A percentile compares a stretch with the other conserved stretches of the same genome.
These are phyloP conservation scores for Maudiozyma turicensis DNA, from an alignment of 805 yeast species.

Conservation along the genomic window DNA sequence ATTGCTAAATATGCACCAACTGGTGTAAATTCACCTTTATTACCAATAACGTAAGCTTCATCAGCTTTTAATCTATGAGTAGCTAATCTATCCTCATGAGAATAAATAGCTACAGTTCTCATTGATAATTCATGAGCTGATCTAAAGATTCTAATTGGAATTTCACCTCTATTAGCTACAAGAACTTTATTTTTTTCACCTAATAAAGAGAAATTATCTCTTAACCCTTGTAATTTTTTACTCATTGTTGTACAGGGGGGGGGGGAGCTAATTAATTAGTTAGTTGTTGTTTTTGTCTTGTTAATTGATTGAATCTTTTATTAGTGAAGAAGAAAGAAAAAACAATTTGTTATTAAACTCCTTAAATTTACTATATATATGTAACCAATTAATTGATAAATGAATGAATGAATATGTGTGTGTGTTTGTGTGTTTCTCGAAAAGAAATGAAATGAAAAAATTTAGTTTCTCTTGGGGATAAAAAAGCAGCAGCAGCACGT, in stretches of 20 bases:
- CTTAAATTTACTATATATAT: too few relatives aligned
- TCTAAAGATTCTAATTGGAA: conserved; percentile 83
- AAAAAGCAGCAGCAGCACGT: too few relatives aligned
- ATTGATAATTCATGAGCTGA: conserved; percentile 95
- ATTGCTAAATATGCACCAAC: conserved; percentile 93
- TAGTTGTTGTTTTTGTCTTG: too few relatives aligned
- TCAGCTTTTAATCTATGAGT: conserved; percentile 94
- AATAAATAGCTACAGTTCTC: conserved; percentile 95
- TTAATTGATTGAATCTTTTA: too few relatives aligned
- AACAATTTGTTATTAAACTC: too few relatives aligned
- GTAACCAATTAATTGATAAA: too few relatives aligned
- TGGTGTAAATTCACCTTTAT: conserved; percentile 81
- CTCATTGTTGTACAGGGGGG: background rate
- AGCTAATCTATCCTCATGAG: conserved; percentile 89
- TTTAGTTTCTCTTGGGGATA: too few relatives aligned
- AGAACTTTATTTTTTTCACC: conserved; percentile 47
- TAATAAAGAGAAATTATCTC: conserved; percentile 28
- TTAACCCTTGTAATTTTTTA: conserved; percentile 23
- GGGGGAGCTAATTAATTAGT: background rate
- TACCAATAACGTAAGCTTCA: conserved; percentile 87
- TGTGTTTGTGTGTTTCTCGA: too few relatives aligned
- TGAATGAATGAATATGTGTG: too few relatives aligned
- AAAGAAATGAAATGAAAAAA: too few relatives aligned
- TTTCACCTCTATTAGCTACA: conserved; percentile 81
- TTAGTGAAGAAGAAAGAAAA: too few relatives aligned